phyloP scores from a whole-genome alignment of 208 protist species.

The Phytomonas sp. region DNA sequence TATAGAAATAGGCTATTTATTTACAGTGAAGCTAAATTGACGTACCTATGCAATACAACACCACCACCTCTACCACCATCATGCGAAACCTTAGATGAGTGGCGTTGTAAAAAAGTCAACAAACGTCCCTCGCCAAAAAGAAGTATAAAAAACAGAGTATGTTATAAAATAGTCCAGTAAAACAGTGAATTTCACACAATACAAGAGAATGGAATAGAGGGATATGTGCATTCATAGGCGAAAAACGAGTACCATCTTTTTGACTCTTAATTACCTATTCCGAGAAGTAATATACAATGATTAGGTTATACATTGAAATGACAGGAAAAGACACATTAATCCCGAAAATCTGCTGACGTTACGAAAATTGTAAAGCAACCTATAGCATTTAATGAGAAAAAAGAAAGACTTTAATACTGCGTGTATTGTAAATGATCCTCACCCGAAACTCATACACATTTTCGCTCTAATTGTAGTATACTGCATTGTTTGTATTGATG shows the following conservation, averaged over 20 bases:
- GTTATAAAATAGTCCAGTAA: background rate
- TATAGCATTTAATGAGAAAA: background rate
- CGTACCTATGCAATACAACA: background rate
- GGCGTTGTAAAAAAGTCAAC: no score
- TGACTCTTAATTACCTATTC: background rate
- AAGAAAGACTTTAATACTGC: background rate
- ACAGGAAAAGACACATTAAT: background rate
- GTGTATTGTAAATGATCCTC: background rate
- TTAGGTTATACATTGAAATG: background rate
- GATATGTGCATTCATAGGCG: background rate
- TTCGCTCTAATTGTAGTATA: background rate
- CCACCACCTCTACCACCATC: background rate
- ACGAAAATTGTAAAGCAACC: background rate
- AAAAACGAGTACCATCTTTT: background rate
- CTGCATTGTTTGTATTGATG: background rate
- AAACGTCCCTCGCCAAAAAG: no score
- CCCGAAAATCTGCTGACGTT: background rate
- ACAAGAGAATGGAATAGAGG: background rate
- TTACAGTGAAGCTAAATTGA: background rate
- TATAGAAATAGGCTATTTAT: background rate
- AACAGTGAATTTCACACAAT: background rate
- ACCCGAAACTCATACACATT: background rate
- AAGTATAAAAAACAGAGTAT: background rate
- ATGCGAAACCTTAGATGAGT: no score
- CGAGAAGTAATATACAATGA: background rate